A percentile compares a stretch with the other conserved stretches of the same genome.
These are phyloP conservation scores for Tylopilus sp. DNA, from an alignment of 768 basidiomycete genomes.

Conservation along the genomic window DNA sequence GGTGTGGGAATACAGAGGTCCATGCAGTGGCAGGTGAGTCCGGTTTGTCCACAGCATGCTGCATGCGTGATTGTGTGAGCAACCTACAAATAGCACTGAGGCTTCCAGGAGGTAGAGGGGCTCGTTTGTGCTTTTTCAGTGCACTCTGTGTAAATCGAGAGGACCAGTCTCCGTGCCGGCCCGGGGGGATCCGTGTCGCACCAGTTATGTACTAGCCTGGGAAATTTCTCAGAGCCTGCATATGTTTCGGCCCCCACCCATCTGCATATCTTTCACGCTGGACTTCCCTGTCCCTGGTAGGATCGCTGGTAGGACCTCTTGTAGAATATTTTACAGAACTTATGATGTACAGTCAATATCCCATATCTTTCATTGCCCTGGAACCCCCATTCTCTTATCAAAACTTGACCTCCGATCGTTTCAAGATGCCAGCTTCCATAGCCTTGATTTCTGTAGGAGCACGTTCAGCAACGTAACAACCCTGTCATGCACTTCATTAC, in stretches of 20 bases:
- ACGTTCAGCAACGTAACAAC: background rate
- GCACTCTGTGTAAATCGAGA: too few species aligned
- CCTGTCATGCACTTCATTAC: conserved; percentile 4
- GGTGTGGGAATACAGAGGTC: background rate
- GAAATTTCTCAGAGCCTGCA: too few species aligned
- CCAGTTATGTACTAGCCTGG: too few species aligned
- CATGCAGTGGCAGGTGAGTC: background rate
- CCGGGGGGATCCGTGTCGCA: too few species aligned
- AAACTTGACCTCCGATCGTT: conserved; percentile 18
- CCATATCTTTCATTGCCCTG: background rate
- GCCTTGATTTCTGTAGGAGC: conserved; percentile 30
- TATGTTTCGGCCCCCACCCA: background rate
- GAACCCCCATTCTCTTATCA: conserved; percentile 3
- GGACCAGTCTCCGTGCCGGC: too few species aligned
- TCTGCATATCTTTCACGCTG: background rate
- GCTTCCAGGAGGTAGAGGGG: too few species aligned
- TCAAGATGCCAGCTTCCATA: conserved; percentile 27
- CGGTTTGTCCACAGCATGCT: too few species aligned
- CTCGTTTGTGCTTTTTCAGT: too few species aligned
- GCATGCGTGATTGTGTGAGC: too few species aligned
- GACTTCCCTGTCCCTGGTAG: background rate
- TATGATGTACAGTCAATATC: background rate
- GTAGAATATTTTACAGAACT: background rate
- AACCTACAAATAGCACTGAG: too few species aligned
- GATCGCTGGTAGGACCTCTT: too few species aligned